A percentile compares a stretch with the other conserved stretches of the same genome.
These are phyloP conservation scores for Limonium bicolor DNA, from an alignment of 148 eudicot genomes.

Conservation along the genomic window DNA sequence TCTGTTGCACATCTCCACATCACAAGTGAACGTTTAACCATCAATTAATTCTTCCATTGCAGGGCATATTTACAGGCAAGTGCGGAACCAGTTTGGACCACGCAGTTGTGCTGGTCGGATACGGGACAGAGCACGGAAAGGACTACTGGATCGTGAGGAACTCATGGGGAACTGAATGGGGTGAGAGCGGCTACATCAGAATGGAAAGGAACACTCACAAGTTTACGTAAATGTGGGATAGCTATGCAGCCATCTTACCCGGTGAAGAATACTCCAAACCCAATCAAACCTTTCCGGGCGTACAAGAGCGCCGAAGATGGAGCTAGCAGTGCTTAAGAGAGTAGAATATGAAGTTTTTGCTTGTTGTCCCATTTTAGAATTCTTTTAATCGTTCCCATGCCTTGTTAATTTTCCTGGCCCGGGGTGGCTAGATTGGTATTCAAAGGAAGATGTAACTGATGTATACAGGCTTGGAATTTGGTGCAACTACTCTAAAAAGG, in stretches of 20 bases:
- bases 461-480: no score
- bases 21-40: conserved; percentile 2
- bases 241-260: conserved; percentile 77
- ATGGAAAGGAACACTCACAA: conserved; percentile 32
- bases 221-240: conserved; percentile 59
- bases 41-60: conserved; percentile 7
- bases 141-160: conserved; percentile 86
- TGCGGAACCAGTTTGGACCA: conserved; percentile 67
- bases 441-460: no score
- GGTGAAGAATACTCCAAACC: conserved; percentile 17
- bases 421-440: no score
- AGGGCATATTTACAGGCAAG: conserved; percentile 67
- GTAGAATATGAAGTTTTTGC: no score
- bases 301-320: conserved; percentile 1
- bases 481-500: no score
- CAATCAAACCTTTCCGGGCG: conserved; percentile 10
- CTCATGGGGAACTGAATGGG: conserved; percentile 81
- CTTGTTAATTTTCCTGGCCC: no score
- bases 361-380: no score
- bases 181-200: conserved; percentile 64
- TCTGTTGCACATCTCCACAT: neutral
- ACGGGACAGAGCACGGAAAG: conserved; percentile 43
- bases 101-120: conserved; percentile 73
- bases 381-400: no score
- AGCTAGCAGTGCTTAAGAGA: conserved; percentile 29